phyloP scores from a whole-genome alignment of 75 land plant genomes.

The Pinus albicaulis region DNA sequence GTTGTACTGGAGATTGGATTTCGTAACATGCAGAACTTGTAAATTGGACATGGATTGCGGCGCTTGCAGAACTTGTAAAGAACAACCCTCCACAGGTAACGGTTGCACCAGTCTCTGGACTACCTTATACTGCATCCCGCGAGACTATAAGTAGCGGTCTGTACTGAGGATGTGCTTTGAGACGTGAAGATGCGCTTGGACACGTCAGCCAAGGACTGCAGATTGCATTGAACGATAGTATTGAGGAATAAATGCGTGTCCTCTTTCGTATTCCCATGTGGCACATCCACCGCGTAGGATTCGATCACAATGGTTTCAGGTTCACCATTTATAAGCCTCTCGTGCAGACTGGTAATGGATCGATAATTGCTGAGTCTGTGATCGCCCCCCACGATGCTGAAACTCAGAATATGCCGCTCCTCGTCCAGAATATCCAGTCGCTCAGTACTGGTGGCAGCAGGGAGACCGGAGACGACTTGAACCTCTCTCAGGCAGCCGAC shows the following conservation, averaged over 20 bases:
- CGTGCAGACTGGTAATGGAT: constrained; percentile 72
- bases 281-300: constrained; percentile 85
- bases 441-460: constrained; percentile 74
- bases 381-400: constrained; percentile 79
- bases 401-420: constrained; percentile 49
- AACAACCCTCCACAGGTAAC: too few species aligned
- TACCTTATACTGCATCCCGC: too few species aligned
- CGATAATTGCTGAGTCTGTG: constrained; percentile 76
- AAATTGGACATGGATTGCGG: too few species aligned
- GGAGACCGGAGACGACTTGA: constrained; percentile 74
- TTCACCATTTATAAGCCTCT: constrained; percentile 7
- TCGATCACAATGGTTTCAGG: constrained; percentile 56
- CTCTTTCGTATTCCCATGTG: constrained; percentile 71
- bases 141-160: too few species aligned
- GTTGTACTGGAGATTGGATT: too few species aligned
- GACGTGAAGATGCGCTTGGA: too few species aligned
- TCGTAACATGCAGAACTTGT: too few species aligned
- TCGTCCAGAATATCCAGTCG: constrained; percentile 74
- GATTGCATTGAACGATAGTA: constrained; percentile 69
- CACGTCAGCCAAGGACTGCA: constrained; percentile 65
- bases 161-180: too few species aligned
- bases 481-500: constrained; percentile 69
- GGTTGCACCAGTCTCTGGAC: too few species aligned
- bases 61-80: too few species aligned
- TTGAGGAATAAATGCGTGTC: constrained; percentile 76